phyloP scores from a whole-genome alignment of 2,329 filamentous ascomycete genomes.

The Nemania sp. region DNA sequence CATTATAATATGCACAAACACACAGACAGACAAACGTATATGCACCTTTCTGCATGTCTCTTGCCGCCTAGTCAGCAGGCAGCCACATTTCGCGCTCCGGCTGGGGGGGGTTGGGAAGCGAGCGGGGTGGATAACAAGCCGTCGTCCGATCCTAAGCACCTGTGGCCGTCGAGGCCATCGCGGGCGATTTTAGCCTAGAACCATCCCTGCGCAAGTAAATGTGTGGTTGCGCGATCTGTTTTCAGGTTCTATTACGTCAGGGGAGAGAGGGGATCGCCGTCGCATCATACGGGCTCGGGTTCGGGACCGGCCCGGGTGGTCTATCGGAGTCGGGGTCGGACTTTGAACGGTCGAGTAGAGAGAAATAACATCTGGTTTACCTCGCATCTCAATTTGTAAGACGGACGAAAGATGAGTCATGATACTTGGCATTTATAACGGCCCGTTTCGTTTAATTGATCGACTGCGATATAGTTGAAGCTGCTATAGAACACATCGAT shows the following conservation, averaged over 20 bases:
- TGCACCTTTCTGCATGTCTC: not conserved
- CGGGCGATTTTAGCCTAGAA: not conserved
- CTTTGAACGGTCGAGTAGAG: not conserved
- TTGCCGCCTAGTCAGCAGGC: too few species aligned
- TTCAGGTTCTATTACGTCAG: conserved; percentile 13
- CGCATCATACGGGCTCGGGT: conserved; percentile 8
- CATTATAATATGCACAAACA: too few species aligned
- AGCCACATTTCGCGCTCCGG: not conserved
- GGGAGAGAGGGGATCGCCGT: conserved; percentile 1
- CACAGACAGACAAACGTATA: too few species aligned
- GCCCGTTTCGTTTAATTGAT: not conserved
- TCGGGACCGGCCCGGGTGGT: conserved; percentile 16
- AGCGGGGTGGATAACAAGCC: not conserved
- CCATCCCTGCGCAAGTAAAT: not conserved
- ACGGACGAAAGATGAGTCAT: not conserved
- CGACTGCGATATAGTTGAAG: too few species aligned
- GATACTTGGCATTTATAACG: too few species aligned
- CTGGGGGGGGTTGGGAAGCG: not conserved
- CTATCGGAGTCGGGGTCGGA: conserved; percentile 4
- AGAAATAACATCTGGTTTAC: not conserved
- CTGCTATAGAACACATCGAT: too few species aligned
- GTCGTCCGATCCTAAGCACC: not conserved
- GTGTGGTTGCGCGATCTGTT: not conserved
- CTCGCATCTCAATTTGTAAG: not conserved
- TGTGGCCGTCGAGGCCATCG: not conserved